Evolutionary conservation across 306 rosid species (phyloP).

Genomic region (Astragalus glycyphyllos): DNA sequence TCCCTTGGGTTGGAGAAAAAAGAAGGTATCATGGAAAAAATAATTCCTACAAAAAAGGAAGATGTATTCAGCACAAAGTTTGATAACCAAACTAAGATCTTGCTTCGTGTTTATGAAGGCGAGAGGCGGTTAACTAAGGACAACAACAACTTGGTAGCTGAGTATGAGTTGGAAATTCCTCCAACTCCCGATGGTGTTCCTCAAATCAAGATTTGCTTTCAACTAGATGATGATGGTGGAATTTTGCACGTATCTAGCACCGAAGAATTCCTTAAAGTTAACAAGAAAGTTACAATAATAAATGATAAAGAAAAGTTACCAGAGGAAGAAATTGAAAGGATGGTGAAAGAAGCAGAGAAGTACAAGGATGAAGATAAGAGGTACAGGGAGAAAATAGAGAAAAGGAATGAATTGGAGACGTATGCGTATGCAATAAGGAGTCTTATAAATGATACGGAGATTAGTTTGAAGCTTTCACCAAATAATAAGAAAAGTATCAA

Average conservation of each 20-base stretch:
- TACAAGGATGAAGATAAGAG: too few relatives aligned
- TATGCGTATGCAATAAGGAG: too few relatives aligned
- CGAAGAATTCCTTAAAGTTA: neutral
- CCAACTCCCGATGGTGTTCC: slow-evolving; percentile 50
- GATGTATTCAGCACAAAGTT: slow-evolving; percentile 39
- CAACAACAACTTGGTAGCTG: slow-evolving; percentile 57
- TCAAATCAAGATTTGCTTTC: slow-evolving; percentile 44
- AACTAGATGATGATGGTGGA: slow-evolving; percentile 52
- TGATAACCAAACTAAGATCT: slow-evolving; percentile 40
- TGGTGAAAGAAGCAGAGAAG: too few relatives aligned
- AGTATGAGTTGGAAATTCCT: slow-evolving; percentile 43
- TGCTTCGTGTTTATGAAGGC: slow-evolving; percentile 54
- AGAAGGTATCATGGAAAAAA: slow-evolving; percentile 8
- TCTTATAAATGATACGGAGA: too few relatives aligned
- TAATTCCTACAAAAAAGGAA: slow-evolving; percentile 42
- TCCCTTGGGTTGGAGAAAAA: neutral
- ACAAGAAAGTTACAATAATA: neutral
- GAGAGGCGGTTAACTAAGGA: slow-evolving; percentile 49
- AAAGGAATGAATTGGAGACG: too few relatives aligned
- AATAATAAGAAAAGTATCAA: too few relatives aligned
- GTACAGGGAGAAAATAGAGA: too few relatives aligned
- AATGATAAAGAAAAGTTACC: neutral
- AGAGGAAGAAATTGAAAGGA: too few relatives aligned
- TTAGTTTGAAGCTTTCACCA: too few relatives aligned
- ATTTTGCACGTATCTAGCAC: slow-evolving; percentile 19